These are phyloP conservation scores for Hypoxylon rickii DNA, from an alignment of 495 filamentous ascomycete genomes.

Conservation along the genomic window DNA sequence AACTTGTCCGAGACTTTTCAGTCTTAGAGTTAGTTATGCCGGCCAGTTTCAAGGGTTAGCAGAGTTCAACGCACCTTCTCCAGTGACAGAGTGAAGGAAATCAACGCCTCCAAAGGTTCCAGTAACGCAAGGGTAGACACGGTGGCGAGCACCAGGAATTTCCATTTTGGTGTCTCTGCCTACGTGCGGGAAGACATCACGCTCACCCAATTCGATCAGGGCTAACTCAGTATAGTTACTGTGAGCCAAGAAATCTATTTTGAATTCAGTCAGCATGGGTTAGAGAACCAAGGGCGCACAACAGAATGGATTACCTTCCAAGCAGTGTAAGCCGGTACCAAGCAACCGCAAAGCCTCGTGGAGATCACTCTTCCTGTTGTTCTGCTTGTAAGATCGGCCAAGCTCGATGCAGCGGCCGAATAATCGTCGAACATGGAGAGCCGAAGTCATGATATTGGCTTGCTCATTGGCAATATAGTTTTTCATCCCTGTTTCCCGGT, in stretches of 20 bases:
- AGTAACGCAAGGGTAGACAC: constrained; percentile 80
- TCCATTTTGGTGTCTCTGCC: constrained; percentile 69
- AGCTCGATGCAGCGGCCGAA: constrained; percentile 74
- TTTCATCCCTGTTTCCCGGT: constrained; percentile 81
- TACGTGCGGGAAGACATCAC: constrained; percentile 81
- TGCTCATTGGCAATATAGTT: constrained; percentile 88
- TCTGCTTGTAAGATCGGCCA: constrained; percentile 68
- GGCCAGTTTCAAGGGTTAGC: not conserved
- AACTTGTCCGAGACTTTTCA: constrained; percentile 76
- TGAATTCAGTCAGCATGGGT: constrained; percentile 9
- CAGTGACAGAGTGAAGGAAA: constrained; percentile 82
- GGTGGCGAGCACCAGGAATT: constrained; percentile 63
- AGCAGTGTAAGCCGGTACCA: constrained; percentile 84
- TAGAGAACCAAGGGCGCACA: not conserved
- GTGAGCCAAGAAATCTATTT: constrained; percentile 79
- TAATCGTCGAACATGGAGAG: constrained; percentile 70
- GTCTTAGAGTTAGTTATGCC: constrained; percentile 10
- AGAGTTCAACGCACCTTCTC: constrained; percentile 57
- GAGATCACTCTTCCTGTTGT: constrained; percentile 68
- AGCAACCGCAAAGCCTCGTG: constrained; percentile 84
- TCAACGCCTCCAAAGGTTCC: constrained; percentile 93
- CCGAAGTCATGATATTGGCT: constrained; percentile 73
- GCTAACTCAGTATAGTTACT: constrained; percentile 89
- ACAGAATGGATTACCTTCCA: constrained; percentile 62
- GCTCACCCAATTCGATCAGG: constrained; percentile 81